Evolutionary conservation across 169 alveolate genomes (phyloP).

Genomic region (Plasmodium vinckei): DNA sequence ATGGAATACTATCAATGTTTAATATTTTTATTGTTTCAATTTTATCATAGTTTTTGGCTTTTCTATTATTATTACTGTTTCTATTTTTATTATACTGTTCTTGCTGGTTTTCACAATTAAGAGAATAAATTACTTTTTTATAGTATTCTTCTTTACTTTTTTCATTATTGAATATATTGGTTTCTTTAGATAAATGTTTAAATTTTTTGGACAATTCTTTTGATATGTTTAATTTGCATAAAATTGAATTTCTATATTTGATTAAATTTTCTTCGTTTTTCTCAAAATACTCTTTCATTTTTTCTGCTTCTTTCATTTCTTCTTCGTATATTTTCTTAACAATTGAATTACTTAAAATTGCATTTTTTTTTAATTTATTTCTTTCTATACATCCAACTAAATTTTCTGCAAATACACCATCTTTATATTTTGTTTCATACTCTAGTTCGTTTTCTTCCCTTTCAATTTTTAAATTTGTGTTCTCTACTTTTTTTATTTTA

Average conservation of each 20-base stretch:
- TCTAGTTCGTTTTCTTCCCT: not conserved
- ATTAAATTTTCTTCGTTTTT: conserved; percentile 42
- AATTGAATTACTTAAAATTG: conserved; percentile 9
- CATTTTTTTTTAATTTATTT: not conserved
- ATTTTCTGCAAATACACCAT: not conserved
- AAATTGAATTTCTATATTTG: conserved; percentile 48
- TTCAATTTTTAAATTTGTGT: not conserved
- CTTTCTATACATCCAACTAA: not conserved
- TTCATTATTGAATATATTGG: conserved; percentile 19
- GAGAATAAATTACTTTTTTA: conserved; percentile 41
- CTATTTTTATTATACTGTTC: conserved; percentile 21
- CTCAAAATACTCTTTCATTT: conserved; percentile 69
- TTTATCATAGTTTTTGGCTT: conserved; percentile 39
- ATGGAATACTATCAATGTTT: conserved; percentile 83
- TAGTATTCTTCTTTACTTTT: conserved; percentile 55
- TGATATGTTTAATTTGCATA: conserved; percentile 71
- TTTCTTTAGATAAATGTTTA: conserved; percentile 61
- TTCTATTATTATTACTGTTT: conserved; percentile 52
- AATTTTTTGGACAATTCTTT: conserved; percentile 50
- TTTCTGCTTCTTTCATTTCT: conserved; percentile 53
- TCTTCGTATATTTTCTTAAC: conserved; percentile 52
- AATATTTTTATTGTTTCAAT: conserved; percentile 79
- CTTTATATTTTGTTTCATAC: not conserved
- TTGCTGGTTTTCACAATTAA: conserved; percentile 11
- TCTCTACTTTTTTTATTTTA: not conserved